Percentiles rank a stretch among this genome's conserved stretches.
phyloP scores from a whole-genome alignment of 768 basidiomycete genomes.

The Leccinum variicolor region DNA sequence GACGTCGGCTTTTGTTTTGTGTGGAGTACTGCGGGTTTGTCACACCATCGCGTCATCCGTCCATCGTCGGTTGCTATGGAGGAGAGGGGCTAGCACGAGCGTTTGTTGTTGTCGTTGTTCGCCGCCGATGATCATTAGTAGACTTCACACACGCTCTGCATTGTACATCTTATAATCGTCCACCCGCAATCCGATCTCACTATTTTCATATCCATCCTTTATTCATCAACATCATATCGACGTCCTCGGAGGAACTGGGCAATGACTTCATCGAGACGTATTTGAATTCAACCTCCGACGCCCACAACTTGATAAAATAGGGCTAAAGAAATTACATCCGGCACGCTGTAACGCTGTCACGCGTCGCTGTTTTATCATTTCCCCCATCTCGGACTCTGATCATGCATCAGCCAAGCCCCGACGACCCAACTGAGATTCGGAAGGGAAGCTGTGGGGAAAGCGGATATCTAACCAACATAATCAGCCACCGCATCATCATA shows the following conservation, averaged over 20 bases:
- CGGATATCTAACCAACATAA: not conserved
- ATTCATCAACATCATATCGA: not conserved
- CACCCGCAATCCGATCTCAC: not conserved
- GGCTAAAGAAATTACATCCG: not conserved
- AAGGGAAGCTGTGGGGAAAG: slow-evolving; percentile 17
- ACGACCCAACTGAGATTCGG: not conserved
- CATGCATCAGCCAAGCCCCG: not conserved
- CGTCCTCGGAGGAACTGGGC: slow-evolving; percentile 13
- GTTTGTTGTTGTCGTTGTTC: not conserved
- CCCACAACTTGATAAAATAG: not conserved
- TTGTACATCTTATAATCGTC: slow-evolving; percentile 22
- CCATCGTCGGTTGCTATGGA: slow-evolving; percentile 20
- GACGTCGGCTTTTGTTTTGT: not conserved
- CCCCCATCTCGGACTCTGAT: slow-evolving; percentile 28
- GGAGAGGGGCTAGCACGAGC: slow-evolving; percentile 14
- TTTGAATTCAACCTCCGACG: slow-evolving; percentile 8
- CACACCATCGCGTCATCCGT: not conserved
- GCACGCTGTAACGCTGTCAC: not conserved
- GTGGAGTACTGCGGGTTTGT: slow-evolving; percentile 9
- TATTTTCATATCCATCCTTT: not conserved
- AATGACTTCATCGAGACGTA: slow-evolving; percentile 23
- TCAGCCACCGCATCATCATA: not conserved
- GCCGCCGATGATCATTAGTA: slow-evolving; percentile 8
- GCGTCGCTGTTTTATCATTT: not conserved
- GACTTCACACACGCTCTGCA: slow-evolving; percentile 24